Base-by-base conservation (phyloP, 1,139 yeast genomes). In the Geotrichum histeridarum region DNA sequence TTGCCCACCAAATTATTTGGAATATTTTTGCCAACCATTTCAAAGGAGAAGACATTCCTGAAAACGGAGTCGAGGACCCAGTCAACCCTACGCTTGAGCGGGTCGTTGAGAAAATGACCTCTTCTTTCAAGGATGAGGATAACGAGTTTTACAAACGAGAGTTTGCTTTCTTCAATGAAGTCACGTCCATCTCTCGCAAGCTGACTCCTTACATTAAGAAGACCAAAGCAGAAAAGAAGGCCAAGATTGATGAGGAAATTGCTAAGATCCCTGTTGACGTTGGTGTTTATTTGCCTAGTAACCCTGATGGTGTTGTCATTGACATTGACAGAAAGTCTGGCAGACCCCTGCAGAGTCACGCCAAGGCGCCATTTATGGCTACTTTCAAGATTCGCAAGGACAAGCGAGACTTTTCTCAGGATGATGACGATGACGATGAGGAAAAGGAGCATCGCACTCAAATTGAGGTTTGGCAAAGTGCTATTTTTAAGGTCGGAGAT, bases 1-100 rank as follows among this genome's bases (percentile, higher is more conserved):
- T 94, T 75, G 91, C 98, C 0, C 99, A 94, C 70, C 99, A 94
- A 71, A 91, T 94, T 61, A 89, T 94, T 59, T 94, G 99, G 99
- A 94, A 94, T 66, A 89, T 94, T 86, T 73, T 86, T 64, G 99
- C 99, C 1, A 94, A 94, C 68, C 81, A 93, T 60, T 93, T 80
- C 70, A 86, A 84, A 63, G 99, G 89, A 67, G 98, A 93, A 65
- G 95, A 89, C 31, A 6, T 50, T 2, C 54, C 56, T 4, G 84
- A 86, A 5, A 67, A 70, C 0, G 75, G 80, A 0, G 77, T 79
- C 4, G 96, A 96, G 4, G 97, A 93, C 70, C 75, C 80, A 0
- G 75, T 93, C 61, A 91, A 93, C 67, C 97, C 98, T 0, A 78
- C 79, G 1, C 77, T 93, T 61, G 97, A 91, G 67, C 76, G 77